Evolutionary conservation across 73 alveolate genomes (phyloP).

Genomic region (Symbiodinium natans): DNA sequence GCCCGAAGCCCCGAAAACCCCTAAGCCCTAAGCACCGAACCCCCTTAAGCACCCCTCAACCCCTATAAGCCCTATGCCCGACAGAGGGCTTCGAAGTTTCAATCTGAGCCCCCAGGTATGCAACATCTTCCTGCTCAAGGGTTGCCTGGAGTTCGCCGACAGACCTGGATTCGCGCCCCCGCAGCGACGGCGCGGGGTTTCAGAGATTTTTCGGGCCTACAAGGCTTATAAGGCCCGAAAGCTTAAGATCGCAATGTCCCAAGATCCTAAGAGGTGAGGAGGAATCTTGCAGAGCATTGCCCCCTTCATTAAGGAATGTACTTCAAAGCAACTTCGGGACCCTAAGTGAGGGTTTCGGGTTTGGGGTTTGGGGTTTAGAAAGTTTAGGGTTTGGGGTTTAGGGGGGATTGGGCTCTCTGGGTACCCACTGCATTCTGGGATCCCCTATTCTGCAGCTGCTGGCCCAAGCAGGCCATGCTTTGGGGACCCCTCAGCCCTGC

Average conservation of each 20-base stretch:
- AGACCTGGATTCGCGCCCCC: slow-evolving; percentile 24
- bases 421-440: too few relatives aligned
- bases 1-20: too few relatives aligned
- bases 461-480: neutral
- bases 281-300: too few relatives aligned
- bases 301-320: too few relatives aligned
- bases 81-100: too few relatives aligned
- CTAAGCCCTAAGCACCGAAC: neutral
- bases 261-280: too few relatives aligned
- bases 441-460: too few relatives aligned
- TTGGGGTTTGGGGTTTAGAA: neutral
- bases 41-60: neutral
- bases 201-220: neutral
- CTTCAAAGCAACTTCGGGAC: too few relatives aligned
- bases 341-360: neutral
- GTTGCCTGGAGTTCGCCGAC: slow-evolving; percentile 43
- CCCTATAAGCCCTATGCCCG: neutral
- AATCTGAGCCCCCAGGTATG: slow-evolving; percentile 25
- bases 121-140: slow-evolving; percentile 65
- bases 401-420: too few relatives aligned
- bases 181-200: neutral
- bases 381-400: neutral
- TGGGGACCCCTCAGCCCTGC: neutral
- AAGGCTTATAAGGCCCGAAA: neutral
- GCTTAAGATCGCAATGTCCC: neutral